Conservation (phyloP, 2,329 filamentous ascomycete genomes). For the Colletotrichum paranaense region DNA sequence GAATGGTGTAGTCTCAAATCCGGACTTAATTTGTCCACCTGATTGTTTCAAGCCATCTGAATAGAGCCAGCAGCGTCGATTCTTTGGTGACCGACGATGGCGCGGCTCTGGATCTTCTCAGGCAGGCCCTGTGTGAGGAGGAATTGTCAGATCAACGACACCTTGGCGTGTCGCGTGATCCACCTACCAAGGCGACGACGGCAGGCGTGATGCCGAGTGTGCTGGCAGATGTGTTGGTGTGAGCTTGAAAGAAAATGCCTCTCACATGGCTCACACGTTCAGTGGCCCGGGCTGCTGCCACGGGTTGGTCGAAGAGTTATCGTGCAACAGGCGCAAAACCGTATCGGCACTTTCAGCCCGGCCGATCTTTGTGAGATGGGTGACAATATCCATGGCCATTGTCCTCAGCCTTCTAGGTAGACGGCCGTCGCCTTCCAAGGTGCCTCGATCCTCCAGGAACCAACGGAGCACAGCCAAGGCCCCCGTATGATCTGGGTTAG, state of each 20-base stretch:
- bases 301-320: slow-evolving; percentile 44
- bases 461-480: slow-evolving; percentile 50
- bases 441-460: slow-evolving; percentile 49
- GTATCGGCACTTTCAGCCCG: slow-evolving; percentile 53
- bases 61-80: neutral
- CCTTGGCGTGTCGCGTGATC: neutral
- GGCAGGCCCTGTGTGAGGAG: no score
- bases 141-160: neutral
- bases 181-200: neutral
- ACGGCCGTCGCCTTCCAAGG: neutral
- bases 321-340: slow-evolving; percentile 51
- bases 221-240: neutral
- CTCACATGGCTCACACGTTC: neutral
- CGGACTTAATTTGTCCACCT: no score
- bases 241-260: no score
- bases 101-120: neutral
- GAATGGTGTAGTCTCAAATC: neutral
- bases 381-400: slow-evolving; percentile 53
- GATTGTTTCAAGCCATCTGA: neutral
- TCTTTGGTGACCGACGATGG: neutral
- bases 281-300: slow-evolving; percentile 1
- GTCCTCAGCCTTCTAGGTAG: slow-evolving; percentile 26
- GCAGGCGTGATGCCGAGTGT: no score
- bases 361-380: slow-evolving; percentile 54
- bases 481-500: slow-evolving; percentile 56